phyloP scores from a whole-genome alignment of 169 alveolate genomes.

The Plasmodium knowlesi region DNA sequence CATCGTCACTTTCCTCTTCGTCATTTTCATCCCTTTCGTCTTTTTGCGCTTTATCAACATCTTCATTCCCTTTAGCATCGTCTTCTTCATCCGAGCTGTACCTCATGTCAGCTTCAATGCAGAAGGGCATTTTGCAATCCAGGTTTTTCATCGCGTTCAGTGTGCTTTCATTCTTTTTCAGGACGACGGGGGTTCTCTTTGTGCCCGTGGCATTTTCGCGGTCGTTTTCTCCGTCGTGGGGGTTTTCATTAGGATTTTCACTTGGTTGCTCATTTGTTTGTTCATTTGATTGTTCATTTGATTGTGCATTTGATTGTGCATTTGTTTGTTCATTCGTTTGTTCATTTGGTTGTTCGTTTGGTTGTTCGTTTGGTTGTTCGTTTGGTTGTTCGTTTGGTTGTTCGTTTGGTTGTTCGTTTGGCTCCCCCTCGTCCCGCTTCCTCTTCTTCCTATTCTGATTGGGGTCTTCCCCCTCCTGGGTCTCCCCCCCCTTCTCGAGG shows the following conservation, averaged over 20 bases:
- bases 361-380: background rate
- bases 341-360: background rate
- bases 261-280: background rate
- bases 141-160: constrained; percentile 21
- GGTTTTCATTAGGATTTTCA: background rate
- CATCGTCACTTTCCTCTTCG: constrained; percentile 14
- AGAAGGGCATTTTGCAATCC: constrained; percentile 44
- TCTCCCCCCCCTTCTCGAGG: background rate
- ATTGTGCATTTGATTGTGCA: background rate
- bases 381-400: too few relatives aligned
- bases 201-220: background rate
- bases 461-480: background rate
- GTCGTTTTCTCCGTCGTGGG: background rate
- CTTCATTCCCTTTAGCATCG: background rate
- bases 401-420: background rate
- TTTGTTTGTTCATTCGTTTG: background rate
- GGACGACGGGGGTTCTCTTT: constrained; percentile 46
- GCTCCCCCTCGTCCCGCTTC: constrained; percentile 27
- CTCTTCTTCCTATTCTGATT: background rate
- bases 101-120: constrained; percentile 48
- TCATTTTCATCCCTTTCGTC: background rate
- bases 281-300: background rate
- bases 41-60: background rate
- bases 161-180: constrained; percentile 57
- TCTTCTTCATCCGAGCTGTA: constrained; percentile 55